These are phyloP conservation scores for Trichoderma aggressivum DNA, from an alignment of 2,329 filamentous ascomycete genomes.

Conservation along the genomic window DNA sequence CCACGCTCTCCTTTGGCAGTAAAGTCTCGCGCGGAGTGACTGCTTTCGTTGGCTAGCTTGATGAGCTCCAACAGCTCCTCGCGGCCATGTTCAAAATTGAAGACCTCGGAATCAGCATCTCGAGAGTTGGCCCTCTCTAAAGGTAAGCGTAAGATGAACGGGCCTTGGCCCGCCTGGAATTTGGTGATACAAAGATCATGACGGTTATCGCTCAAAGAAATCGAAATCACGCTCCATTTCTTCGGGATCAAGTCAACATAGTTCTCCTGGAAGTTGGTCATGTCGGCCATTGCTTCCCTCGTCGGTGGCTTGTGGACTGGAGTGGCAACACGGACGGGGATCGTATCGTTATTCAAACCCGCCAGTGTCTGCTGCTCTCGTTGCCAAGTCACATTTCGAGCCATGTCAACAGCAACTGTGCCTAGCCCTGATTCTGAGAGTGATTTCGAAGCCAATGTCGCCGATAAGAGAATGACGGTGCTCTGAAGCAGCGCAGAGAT, in stretches of 20 bases:
- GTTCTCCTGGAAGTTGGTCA: slow-evolving; percentile 67
- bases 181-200: slow-evolving; percentile 90
- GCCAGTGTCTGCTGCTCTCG: slow-evolving; percentile 61
- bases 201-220: slow-evolving; percentile 76
- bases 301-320: slow-evolving; percentile 39
- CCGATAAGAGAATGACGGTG: slow-evolving; percentile 63
- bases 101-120: slow-evolving; percentile 73
- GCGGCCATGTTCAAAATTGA: slow-evolving; percentile 78
- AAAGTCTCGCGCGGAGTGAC: slow-evolving; percentile 69
- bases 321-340: slow-evolving; percentile 27
- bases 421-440: slow-evolving; percentile 54
- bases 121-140: slow-evolving; percentile 78
- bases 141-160: slow-evolving; percentile 83
- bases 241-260: slow-evolving; percentile 83
- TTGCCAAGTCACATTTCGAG: slow-evolving; percentile 64
- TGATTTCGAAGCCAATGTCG: slow-evolving; percentile 49
- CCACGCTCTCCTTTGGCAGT: slow-evolving; percentile 70
- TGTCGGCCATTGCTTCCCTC: slow-evolving; percentile 48
- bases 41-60: slow-evolving; percentile 74
- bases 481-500: slow-evolving; percentile 63
- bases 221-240: slow-evolving; percentile 80
- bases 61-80: slow-evolving; percentile 82
- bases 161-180: slow-evolving; percentile 68
- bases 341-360: slow-evolving; percentile 26
- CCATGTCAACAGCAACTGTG: slow-evolving; percentile 64